Percentiles rank a stretch among this genome's conserved stretches.
These are phyloP conservation scores for Hymenoscyphus repandus DNA, from an alignment of 2,329 filamentous ascomycete species.

Conservation along the genomic window DNA sequence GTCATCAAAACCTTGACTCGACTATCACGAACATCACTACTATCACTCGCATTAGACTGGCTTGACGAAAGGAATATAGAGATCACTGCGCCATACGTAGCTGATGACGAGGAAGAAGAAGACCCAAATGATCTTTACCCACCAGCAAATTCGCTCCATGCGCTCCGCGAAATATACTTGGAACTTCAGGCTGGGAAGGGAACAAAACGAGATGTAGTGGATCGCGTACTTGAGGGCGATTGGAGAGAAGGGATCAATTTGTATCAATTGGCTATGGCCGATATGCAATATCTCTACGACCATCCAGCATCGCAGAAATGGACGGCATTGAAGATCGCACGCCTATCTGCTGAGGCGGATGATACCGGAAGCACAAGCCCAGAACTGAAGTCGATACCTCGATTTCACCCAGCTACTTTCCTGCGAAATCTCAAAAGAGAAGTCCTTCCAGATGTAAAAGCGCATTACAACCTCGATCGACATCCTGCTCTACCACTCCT, in stretches of 20 bases:
- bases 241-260: constrained; percentile 61
- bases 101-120: constrained; percentile 50
- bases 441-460: constrained; percentile 73
- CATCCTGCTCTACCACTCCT: constrained; percentile 63
- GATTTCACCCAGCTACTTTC: constrained; percentile 77
- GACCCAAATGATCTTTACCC: constrained; percentile 64
- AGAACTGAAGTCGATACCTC: constrained; percentile 51
- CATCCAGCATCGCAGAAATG: constrained; percentile 60
- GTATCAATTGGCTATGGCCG: constrained; percentile 65
- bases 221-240: constrained; percentile 61
- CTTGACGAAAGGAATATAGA: constrained; percentile 61
- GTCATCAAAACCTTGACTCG: constrained; percentile 63
- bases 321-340: constrained; percentile 56
- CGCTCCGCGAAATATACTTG: constrained; percentile 60
- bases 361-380: constrained; percentile 38
- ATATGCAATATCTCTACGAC: constrained; percentile 61
- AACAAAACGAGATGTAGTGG: constrained; percentile 57
- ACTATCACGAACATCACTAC: constrained; percentile 65
- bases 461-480: constrained; percentile 76
- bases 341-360: constrained; percentile 32
- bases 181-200: constrained; percentile 55
- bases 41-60: constrained; percentile 73
- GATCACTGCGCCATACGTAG: constrained; percentile 55
- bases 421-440: constrained; percentile 69
- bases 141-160: constrained; percentile 57